These are phyloP conservation scores for Apiospora arundinis DNA, from an alignment of 2,329 filamentous ascomycete species.

Conservation along the genomic window DNA sequence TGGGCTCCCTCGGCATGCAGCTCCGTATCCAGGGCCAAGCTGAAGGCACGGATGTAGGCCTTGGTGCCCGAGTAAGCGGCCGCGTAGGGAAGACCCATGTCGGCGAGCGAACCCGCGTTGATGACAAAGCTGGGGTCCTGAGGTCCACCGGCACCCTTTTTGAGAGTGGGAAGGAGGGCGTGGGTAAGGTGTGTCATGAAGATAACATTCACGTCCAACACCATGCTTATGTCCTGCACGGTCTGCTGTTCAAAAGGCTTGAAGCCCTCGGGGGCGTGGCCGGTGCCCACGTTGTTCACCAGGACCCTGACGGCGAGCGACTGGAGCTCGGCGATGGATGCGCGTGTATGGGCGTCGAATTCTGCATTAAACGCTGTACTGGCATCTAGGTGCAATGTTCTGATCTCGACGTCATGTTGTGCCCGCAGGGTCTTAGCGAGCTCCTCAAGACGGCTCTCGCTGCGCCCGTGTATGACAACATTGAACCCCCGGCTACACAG, in stretches of 20 bases:
- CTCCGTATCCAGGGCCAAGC: conserved; percentile 1
- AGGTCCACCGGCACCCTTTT: not conserved
- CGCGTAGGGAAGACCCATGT: conserved; percentile 7
- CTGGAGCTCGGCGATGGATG: not conserved
- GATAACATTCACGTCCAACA: not conserved
- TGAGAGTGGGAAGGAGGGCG: not conserved
- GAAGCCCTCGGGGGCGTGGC: conserved; percentile 6
- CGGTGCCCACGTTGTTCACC: conserved; percentile 12
- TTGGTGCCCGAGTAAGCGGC: conserved; percentile 3
- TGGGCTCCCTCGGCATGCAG: not conserved
- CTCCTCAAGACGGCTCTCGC: not conserved
- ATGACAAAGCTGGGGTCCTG: conserved; percentile 3
- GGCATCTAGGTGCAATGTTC: not conserved
- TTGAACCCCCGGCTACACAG: not conserved
- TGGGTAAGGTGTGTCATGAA: conserved; percentile 10
- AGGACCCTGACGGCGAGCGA: not conserved
- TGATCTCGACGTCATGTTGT: not conserved
- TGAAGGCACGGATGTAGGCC: conserved; percentile 4
- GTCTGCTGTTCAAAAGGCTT: not conserved
- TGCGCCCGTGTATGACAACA: not conserved
- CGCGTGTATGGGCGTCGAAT: not conserved
- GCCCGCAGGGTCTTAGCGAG: not conserved
- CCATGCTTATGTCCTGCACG: not conserved
- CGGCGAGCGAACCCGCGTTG: conserved; percentile 7
- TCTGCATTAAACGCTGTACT: not conserved